A percentile compares a stretch with the other conserved stretches of the same genome.
These are phyloP conservation scores for Pseudocercospora musae DNA, from an alignment of 2,329 filamentous ascomycete species.

Conservation along the genomic window DNA sequence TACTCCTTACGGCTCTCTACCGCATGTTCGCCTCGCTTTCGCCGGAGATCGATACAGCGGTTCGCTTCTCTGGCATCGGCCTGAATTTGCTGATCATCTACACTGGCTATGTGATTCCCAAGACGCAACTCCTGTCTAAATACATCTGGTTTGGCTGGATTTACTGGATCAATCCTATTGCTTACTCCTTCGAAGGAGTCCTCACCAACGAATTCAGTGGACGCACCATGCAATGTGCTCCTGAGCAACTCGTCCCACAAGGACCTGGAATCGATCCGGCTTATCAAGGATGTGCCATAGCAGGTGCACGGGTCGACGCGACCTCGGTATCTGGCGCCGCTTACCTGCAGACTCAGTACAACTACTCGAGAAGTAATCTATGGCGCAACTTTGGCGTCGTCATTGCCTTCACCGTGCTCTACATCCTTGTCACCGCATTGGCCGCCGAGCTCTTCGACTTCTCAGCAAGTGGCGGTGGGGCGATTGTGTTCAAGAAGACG, in stretches of 20 bases:
- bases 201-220: constrained; percentile 63
- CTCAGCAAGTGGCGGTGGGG: constrained; percentile 60
- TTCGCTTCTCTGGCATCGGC: constrained; percentile 61
- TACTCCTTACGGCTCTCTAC: constrained; percentile 62
- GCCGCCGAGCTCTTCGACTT: constrained; percentile 68
- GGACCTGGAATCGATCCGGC: constrained; percentile 54
- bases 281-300: constrained; percentile 61
- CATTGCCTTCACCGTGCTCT: constrained; percentile 71
- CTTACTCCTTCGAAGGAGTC: constrained; percentile 65
- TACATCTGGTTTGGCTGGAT: constrained; percentile 68
- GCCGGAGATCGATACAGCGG: constrained; percentile 63
- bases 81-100: constrained; percentile 62
- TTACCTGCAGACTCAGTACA: constrained; percentile 56
- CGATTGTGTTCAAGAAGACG: constrained; percentile 68
- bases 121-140: constrained; percentile 54
- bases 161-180: constrained; percentile 49
- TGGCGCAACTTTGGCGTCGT: constrained; percentile 77
- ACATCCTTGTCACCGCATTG: constrained; percentile 67
- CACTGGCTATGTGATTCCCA: constrained; percentile 66
- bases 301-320: constrained; percentile 54
- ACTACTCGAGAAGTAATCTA: constrained; percentile 56
- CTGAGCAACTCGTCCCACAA: constrained; percentile 58
- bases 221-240: constrained; percentile 56
- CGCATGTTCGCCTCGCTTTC: constrained; percentile 64
- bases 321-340: constrained; percentile 51